Conservation (phyloP, 2,329 filamentous ascomycete species). For the Fonsecaea nubica region DNA sequence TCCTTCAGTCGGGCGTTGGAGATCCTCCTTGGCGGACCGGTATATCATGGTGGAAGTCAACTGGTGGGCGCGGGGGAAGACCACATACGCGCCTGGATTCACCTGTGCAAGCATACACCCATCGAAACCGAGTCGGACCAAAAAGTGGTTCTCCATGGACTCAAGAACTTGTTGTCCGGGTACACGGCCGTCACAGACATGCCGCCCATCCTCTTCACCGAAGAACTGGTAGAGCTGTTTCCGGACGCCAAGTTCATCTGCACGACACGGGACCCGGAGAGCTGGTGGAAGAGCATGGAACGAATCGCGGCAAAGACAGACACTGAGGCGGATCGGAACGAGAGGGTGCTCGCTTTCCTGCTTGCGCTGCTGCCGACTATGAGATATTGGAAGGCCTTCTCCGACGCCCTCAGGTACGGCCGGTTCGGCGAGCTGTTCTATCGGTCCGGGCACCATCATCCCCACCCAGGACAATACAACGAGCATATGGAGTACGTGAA, state of each 20-base stretch:
- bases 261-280: conserved; percentile 16
- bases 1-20: conserved; percentile 13
- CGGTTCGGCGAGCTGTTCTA: conserved; percentile 17
- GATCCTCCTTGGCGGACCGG: conserved; percentile 10
- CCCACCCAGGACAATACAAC: conserved; percentile 14
- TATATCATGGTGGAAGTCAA: conserved; percentile 17
- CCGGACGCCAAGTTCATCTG: conserved; percentile 14
- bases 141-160: conserved; percentile 9
- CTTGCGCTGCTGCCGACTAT: conserved; percentile 18
- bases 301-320: conserved; percentile 9
- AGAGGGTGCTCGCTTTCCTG: conserved; percentile 8
- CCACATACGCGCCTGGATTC: conserved; percentile 15
- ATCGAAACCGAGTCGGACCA: conserved; percentile 11
- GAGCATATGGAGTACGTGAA: conserved; percentile 19
- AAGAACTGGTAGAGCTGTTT: conserved; percentile 16
- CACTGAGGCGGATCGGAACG: conserved; percentile 8
- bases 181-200: conserved; percentile 14
- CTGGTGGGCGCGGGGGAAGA: conserved; percentile 10
- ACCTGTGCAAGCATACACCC: conserved; percentile 16
- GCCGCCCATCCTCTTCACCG: conserved; percentile 15
- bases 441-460: conserved; percentile 9
- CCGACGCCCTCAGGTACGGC: conserved; percentile 8
- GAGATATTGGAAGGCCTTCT: conserved; percentile 19
- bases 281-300: conserved; percentile 16
- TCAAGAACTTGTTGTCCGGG: conserved; percentile 8